These are phyloP conservation scores for Gaertneriomyces semiglobifer DNA, from an alignment of 192 early-diverging fungal species.

Conservation along the genomic window DNA sequence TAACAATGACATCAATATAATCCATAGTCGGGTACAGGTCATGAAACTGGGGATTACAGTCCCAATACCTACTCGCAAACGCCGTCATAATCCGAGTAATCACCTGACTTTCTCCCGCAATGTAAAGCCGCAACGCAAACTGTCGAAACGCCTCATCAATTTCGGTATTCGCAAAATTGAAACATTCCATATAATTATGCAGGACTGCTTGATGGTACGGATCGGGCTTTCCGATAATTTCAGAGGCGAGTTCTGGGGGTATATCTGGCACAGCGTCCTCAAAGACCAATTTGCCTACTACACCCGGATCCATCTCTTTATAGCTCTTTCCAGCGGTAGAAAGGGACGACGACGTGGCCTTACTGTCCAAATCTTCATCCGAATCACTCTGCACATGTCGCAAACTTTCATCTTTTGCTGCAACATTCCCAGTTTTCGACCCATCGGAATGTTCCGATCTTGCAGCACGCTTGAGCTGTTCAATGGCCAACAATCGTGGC, in stretches of 20 bases:
- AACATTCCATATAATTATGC: conserved; percentile 70
- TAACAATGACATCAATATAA: conserved; percentile 80
- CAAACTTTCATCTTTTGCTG: too few species aligned
- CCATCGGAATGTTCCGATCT: too few species aligned
- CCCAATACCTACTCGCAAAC: conserved; percentile 77
- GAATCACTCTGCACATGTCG: too few species aligned
- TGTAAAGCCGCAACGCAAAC: conserved; percentile 71
- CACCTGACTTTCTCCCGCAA: conserved; percentile 90
- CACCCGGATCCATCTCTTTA: conserved; percentile 21
- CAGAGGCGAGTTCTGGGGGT: conserved; percentile 7
- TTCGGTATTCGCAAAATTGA: conserved; percentile 65
- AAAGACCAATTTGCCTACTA: conserved; percentile 23
- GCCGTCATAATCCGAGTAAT: conserved; percentile 85
- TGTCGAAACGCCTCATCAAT: conserved; percentile 78
- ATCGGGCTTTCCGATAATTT: conserved; percentile 39
- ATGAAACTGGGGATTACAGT: conserved; percentile 68
- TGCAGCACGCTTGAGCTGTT: too few species aligned
- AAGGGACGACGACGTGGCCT: too few species aligned
- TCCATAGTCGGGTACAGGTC: conserved; percentile 49
- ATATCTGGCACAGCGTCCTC: conserved; percentile 25
- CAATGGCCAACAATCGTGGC: too few species aligned
- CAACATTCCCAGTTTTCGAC: too few species aligned
- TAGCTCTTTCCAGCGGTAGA: neutral
- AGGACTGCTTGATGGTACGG: conserved; percentile 51
- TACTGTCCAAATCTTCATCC: too few species aligned